Base-by-base conservation (phyloP, 2,329 filamentous ascomycete genomes). In the Colletotrichum gigasporum region DNA sequence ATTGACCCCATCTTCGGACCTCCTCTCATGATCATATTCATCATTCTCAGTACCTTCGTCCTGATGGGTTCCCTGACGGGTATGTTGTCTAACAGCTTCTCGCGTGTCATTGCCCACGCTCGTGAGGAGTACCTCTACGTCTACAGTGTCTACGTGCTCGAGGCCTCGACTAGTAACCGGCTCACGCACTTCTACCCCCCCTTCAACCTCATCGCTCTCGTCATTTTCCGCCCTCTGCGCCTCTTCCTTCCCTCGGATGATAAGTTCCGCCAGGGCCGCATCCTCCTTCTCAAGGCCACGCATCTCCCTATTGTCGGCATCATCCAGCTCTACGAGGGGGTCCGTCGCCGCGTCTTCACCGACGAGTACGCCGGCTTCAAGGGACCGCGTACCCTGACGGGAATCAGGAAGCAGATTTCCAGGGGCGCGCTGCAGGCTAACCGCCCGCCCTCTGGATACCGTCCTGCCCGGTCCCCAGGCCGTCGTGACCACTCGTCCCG, bases 101-200 rank as follows among this genome's bases (percentile, higher is more conserved):
- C 84, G 14, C 83, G 86, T 55, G 84, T 90, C 69, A 89, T 89
- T 70, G 82, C 82, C 51, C 86, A 89, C 69, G 87, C 88, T 37
- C 83, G 83, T 62, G 91, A 94, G 72, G 92, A 95, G 75, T 94
- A 94, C 71, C 83, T 94, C 32, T 94, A 92, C 72, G 88, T 93
- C 71, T 94, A 89, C 76, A 87, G 83, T 69, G 83, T 87, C 52
- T 88, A 89, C 74, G 88, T 89, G 68, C 82, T 89, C 58, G 85
- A 89, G 75, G 88, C 88, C 12, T 90, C 88, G 50, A 91, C 89
- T 41, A 89, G 86, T 70, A 90, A 90, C 69, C 82, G 89, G 47
- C 83, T 91, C 32, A 91, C 88, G 4, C 88, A 91, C 75, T 91
- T 91, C 72, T 90, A 90, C 70, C 89, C 89, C 51, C 89, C 89